phyloP scores from a whole-genome alignment of 306 rosid species.

The Prunus fruticosa region DNA sequence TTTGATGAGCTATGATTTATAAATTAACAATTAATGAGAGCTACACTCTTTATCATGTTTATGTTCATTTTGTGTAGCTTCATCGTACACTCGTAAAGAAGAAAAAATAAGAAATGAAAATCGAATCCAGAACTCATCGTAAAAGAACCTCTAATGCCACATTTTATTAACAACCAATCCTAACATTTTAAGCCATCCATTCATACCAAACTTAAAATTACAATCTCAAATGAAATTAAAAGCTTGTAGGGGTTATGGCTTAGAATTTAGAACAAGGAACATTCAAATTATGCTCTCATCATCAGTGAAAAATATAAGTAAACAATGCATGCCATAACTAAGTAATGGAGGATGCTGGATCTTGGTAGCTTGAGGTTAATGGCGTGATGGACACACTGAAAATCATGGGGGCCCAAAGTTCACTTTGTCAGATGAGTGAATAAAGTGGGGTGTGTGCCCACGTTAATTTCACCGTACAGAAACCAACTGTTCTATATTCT shows the following conservation, averaged over 20 bases:
- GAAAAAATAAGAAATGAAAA: too few species aligned
- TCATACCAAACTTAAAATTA: background rate
- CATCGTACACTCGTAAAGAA: too few species aligned
- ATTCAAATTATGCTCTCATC: background rate
- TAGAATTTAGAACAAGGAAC: background rate
- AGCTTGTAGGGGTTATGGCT: background rate
- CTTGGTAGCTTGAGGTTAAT: conserved; percentile 1
- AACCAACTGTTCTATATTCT: conserved; percentile 8
- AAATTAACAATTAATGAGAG: too few species aligned
- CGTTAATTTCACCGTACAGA: conserved; percentile 23
- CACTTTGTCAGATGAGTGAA: conserved; percentile 34
- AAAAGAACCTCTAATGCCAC: background rate
- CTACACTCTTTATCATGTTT: too few species aligned
- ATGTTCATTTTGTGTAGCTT: too few species aligned
- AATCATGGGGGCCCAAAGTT: conserved; percentile 26
- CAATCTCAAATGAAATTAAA: background rate
- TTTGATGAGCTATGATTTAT: too few species aligned
- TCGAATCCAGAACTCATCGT: background rate
- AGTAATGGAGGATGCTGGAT: background rate
- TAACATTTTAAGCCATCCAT: background rate
- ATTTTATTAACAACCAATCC: background rate
- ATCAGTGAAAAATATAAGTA: background rate
- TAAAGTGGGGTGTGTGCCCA: conserved; percentile 48
- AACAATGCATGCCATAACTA: background rate
- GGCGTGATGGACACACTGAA: conserved; percentile 60